These are phyloP conservation scores for Lepidium didymum DNA, from an alignment of 345 rosid species.

Conservation along the genomic window DNA sequence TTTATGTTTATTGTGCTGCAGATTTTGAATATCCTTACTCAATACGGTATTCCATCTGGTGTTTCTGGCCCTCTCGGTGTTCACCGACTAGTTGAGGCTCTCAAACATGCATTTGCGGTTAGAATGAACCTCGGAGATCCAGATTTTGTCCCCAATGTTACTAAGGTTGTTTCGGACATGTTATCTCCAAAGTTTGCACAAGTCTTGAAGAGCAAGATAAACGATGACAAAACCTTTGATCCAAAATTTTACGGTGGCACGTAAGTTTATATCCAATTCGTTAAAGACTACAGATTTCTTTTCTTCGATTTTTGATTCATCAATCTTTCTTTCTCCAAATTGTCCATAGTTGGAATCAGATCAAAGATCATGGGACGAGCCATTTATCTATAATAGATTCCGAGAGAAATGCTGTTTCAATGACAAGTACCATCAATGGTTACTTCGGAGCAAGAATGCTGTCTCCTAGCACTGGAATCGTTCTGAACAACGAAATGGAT, in stretches of 20 bases:
- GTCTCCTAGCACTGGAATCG: slow-evolving; percentile 51
- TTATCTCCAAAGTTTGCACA: slow-evolving; percentile 45
- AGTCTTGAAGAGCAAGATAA: slow-evolving; percentile 36
- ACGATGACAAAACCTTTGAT: slow-evolving; percentile 49
- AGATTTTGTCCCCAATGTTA: slow-evolving; percentile 30
- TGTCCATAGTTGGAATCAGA: slow-evolving; percentile 42
- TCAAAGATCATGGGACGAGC: slow-evolving; percentile 57
- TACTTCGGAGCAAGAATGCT: slow-evolving; percentile 46
- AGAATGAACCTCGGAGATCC: slow-evolving; percentile 77
- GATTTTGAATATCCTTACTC: slow-evolving; percentile 53
- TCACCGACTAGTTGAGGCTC: slow-evolving; percentile 52
- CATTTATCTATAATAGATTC: slow-evolving; percentile 50
- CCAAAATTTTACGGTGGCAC: slow-evolving; percentile 45
- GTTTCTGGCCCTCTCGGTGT: slow-evolving; percentile 40
- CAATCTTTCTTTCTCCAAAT: not conserved
- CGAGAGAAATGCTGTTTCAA: slow-evolving; percentile 46
- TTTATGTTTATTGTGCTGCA: slow-evolving; percentile 20
- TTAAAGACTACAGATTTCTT: not conserved
- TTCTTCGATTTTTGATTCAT: not conserved
- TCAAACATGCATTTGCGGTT: slow-evolving; percentile 53
- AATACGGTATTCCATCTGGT: slow-evolving; percentile 35
- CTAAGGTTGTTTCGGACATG: slow-evolving; percentile 48
- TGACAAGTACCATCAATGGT: slow-evolving; percentile 52
- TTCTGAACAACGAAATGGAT: slow-evolving; percentile 68
- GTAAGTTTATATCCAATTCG: slow-evolving; percentile 15